Conservation (phyloP, 192 early-diverging fungal species). For the Backusella tuberculispora region DNA sequence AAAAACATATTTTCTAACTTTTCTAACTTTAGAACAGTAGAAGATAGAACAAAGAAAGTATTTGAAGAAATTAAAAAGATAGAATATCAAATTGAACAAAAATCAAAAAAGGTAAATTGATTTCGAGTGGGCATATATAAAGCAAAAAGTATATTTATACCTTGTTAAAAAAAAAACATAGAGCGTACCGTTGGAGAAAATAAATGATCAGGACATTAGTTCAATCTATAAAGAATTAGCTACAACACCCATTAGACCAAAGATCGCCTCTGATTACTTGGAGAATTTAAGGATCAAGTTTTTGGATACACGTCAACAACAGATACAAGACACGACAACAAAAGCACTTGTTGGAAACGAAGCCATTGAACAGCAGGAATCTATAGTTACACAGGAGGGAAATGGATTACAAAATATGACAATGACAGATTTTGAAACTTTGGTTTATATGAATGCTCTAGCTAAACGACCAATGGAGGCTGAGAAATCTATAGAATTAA, state of each 20-base stretch:
- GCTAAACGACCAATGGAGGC: conserved; percentile 63
- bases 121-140: not conserved
- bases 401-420: conserved; percentile 9
- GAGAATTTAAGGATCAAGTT: conserved; percentile 42
- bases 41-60: conserved; percentile 23
- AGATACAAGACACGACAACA: no score
- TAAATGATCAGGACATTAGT: conserved; percentile 16
- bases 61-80: conserved; percentile 31
- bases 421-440: conserved; percentile 50
- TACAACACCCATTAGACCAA: conserved; percentile 21
- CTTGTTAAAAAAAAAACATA: no score
- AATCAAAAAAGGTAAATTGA: conserved; percentile 18
- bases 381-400: not conserved
- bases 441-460: conserved; percentile 68
- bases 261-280: conserved; percentile 38
- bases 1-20: not conserved
- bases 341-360: not conserved
- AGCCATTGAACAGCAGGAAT: not conserved
- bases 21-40: not conserved
- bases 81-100: conserved; percentile 25
- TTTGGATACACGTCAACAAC: conserved; percentile 38
- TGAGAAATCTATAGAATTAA: conserved; percentile 64
- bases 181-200: not conserved
- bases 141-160: not conserved
- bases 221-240: conserved; percentile 29